A percentile compares a stretch with the other conserved stretches of the same genome.
These are phyloP conservation scores for Corinectria fuckeliana DNA, from an alignment of 2,329 filamentous ascomycete genomes.

Conservation along the genomic window DNA sequence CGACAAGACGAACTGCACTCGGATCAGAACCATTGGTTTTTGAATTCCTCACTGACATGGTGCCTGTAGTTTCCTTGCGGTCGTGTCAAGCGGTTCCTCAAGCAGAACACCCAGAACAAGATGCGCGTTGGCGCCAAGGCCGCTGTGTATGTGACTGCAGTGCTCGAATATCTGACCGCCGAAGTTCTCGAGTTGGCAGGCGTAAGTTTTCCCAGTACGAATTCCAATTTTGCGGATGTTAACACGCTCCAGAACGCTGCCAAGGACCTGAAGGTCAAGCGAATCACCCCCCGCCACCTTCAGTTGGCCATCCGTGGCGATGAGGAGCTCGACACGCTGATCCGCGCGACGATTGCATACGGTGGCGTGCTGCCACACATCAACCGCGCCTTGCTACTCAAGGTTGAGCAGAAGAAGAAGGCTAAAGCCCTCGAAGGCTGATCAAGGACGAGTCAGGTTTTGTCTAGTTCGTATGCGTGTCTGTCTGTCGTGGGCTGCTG, in stretches of 20 bases:
- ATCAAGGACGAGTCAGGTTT: slow-evolving; percentile 24
- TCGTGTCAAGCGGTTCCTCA: slow-evolving; percentile 99
- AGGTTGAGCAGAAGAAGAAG: slow-evolving; percentile 98
- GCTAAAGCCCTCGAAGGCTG: slow-evolving; percentile 60
- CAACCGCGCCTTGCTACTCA: slow-evolving; percentile 93
- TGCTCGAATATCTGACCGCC: slow-evolving; percentile 96
- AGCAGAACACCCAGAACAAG: slow-evolving; percentile 99
- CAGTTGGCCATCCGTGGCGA: slow-evolving; percentile 98
- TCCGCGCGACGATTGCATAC: slow-evolving; percentile 96
- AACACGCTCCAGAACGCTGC: slow-evolving; percentile 76
- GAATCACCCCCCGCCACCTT: slow-evolving; percentile 96
- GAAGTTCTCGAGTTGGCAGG: slow-evolving; percentile 98
- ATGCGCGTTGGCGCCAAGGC: slow-evolving; percentile 99
- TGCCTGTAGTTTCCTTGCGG: slow-evolving; percentile 87
- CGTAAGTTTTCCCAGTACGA: slow-evolving; percentile 58
- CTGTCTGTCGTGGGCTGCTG: slow-evolving; percentile 32
- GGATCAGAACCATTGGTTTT: not conserved
- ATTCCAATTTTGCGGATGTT: slow-evolving; percentile 19
- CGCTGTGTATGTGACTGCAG: slow-evolving; percentile 96
- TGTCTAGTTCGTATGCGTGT: slow-evolving; percentile 30
- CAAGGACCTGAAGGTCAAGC: slow-evolving; percentile 99
- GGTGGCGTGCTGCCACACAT: slow-evolving; percentile 98
- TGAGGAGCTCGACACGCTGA: slow-evolving; percentile 96
- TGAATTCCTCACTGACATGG: slow-evolving; percentile 33
- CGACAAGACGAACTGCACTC: slow-evolving; percentile 10